Percentiles rank a stretch among this genome's conserved stretches.
phyloP scores from a whole-genome alignment of 2,329 filamentous ascomycete species.

The Zymoseptoria passerinii region DNA sequence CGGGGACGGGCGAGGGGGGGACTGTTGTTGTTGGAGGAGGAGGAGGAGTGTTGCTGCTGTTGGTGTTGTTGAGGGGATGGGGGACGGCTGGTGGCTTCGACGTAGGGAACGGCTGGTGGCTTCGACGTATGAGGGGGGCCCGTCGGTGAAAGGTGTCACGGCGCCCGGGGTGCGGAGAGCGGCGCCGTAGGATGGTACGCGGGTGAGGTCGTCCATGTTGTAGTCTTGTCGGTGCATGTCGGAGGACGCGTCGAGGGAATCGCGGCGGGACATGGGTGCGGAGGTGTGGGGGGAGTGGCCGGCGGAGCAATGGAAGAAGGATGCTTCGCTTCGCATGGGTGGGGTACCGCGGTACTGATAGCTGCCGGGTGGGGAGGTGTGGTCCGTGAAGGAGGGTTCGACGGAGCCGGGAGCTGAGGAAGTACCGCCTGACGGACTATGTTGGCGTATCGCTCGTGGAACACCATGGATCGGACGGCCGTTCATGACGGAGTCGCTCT shows the following conservation, averaged over 20 bases:
- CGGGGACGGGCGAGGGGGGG: conserved; percentile 21
- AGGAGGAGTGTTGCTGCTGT: not conserved
- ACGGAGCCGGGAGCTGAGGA: conserved; percentile 21
- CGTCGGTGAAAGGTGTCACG: conserved; percentile 34
- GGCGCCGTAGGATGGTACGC: conserved; percentile 45
- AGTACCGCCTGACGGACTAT: conserved; percentile 27
- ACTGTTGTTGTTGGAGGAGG: not conserved
- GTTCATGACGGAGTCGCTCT: conserved; percentile 27
- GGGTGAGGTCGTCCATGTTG: conserved; percentile 40
- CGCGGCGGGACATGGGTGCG: conserved; percentile 27
- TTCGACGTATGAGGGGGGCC: conserved; percentile 39
- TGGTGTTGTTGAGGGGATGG: conserved; percentile 25
- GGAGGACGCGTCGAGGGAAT: conserved; percentile 25
- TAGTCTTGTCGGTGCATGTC: conserved; percentile 27
- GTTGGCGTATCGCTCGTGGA: conserved; percentile 10
- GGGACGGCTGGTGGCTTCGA: conserved; percentile 38
- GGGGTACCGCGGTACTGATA: conserved; percentile 6
- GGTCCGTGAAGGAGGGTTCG: conserved; percentile 9
- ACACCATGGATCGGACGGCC: conserved; percentile 21
- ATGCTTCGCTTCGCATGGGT: conserved; percentile 6
- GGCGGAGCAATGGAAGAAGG: conserved; percentile 16
- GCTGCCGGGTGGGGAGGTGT: conserved; percentile 16
- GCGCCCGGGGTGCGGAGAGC: conserved; percentile 39
- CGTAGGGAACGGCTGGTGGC: conserved; percentile 40
- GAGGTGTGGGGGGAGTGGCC: conserved; percentile 22